Base-by-base conservation (phyloP, 2,329 filamentous ascomycete genomes). In the Byssochlamys sp. region DNA sequence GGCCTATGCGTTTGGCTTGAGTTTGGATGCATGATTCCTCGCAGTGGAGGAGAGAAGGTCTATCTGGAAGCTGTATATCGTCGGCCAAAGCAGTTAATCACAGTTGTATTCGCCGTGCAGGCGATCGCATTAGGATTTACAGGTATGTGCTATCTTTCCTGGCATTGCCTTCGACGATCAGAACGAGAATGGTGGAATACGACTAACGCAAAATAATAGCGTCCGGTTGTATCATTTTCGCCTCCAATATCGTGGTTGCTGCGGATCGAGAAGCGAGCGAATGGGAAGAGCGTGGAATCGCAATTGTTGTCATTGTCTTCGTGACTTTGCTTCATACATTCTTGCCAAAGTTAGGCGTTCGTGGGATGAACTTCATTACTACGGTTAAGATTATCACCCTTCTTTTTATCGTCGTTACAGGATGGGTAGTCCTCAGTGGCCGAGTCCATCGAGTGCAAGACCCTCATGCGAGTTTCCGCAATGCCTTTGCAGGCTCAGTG, bases 311-410 rank as follows among this genome's bases (percentile, higher is more conserved):
- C 67, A 81, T 88, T 65, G 87, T 84, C 0, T 69, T 77, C 0
- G 84, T 84, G 1, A 87, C 87, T 62, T 63, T 87, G 45, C 82
- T 89, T 61, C 86, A 89, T 68, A 84, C 84, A 88, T 45, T n/a
- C 39, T 45, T 45, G 4, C 39, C 39, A 14, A 45, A 45, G 39
- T 4, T 45, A 19, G 39, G 39, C 19, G 39, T 45, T 19, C n/a
- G 39, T 19, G 39, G 39, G 19, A 45, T 45, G 67, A 89, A 89
- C 69, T 35, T 83, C 1, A 79, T 89, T 1, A 85, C 85, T 2
- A 69, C 80, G 1, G 79, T 88, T 72, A 89, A 89, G 75, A 76
- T 89, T n/a, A 55, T 80, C 58, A 81, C 88, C 61, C 75, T 89
- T 55, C 62, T 87, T 11, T 77, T 88, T 66, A 87, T 89, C 65